Evolutionary conservation across 2,329 filamentous ascomycete genomes (phyloP), one percentile per base, ranked within the genome.

Genomic region (Diaporthe citri): DNA sequence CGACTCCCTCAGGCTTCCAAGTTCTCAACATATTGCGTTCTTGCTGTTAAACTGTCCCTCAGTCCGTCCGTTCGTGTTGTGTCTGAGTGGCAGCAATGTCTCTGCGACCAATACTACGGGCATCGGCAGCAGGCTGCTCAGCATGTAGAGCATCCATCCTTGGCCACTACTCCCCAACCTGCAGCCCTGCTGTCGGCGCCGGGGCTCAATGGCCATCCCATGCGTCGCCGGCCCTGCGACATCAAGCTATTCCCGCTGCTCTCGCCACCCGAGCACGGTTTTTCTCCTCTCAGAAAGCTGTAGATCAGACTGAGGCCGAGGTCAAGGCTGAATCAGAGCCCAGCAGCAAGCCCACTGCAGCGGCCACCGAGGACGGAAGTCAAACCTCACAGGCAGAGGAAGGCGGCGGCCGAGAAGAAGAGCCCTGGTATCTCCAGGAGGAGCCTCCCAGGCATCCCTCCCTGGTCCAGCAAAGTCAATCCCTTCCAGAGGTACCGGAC

Each of bases 381-480:
- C 0, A 22, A 25, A 28, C 28, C 3, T 28, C 75, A 20, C 71
- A 76, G 52, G 17, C n/a, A 15, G 28, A 72, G n/a, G 39, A 75
- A 17, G 55, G 57, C 5, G n/a, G 15, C 66, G 28, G 31, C 17
- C 51, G 64, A 20, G 74, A 82, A 7, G 78, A 82, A 10, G 79
- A 83, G 5, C 86, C 84, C 72, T 98, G 97, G 97, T 98, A 98
- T 83, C 91, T 97, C 39, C 92, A 97, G 81, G 91, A 94, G 78
- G 90, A 94, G 56, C 85, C 89, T 1, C 89, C 90, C 1, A 83
- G 85, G 46, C 88, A 90, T 75, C 84, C 88, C 0, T 84, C 87
- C 6, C 84, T 85, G 34, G 83, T 88, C n/a, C 85, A 86, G 76
- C 84, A 85, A 55, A 85, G 85, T 25, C 82, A 85, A 4, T 84